Conservation (phyloP, 768 basidiomycete genomes). For the Tylopilus rubrobrunneus region DNA sequence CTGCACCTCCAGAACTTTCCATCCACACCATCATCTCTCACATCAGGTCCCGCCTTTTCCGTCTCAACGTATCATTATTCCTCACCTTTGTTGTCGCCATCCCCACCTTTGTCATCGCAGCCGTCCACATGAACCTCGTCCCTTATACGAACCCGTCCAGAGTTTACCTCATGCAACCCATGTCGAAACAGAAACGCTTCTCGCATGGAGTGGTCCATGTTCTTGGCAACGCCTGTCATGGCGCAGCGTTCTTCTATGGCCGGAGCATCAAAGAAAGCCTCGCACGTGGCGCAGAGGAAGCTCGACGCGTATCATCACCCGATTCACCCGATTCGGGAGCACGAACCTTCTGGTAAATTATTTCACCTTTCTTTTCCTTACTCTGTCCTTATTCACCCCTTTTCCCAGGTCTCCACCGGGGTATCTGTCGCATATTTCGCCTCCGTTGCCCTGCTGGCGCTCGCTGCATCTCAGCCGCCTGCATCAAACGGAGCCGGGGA, state of each 20-base stretch:
- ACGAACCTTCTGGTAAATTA: slow-evolving; percentile 76
- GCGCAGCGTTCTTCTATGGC: slow-evolving; percentile 54
- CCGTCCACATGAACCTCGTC: slow-evolving; percentile 73
- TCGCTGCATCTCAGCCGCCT: slow-evolving; percentile 46
- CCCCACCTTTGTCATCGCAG: slow-evolving; percentile 74
- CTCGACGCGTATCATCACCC: slow-evolving; percentile 46
- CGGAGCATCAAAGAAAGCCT: slow-evolving; percentile 52
- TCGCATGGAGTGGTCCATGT: slow-evolving; percentile 58
- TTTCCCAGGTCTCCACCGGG: slow-evolving; percentile 47
- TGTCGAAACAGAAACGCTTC: slow-evolving; percentile 64
- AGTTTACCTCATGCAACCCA: slow-evolving; percentile 49
- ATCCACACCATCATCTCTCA: slow-evolving; percentile 58
- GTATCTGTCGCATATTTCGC: slow-evolving; percentile 78
- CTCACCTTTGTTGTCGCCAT: slow-evolving; percentile 63
- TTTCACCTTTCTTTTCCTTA: not conserved
- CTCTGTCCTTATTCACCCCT: not conserved
- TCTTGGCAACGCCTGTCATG: slow-evolving; percentile 62
- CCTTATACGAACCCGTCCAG: slow-evolving; percentile 42
- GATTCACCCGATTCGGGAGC: slow-evolving; percentile 72
- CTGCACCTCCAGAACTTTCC: slow-evolving; percentile 51
- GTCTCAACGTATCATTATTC: slow-evolving; percentile 44
- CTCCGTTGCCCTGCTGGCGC: slow-evolving; percentile 62
- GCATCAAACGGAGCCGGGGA: slow-evolving; percentile 40
- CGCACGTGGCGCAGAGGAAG: slow-evolving; percentile 58
- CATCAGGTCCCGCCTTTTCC: slow-evolving; percentile 42